These are phyloP conservation scores for Panicum miliaceum DNA, from an alignment of 176 grass and related monocot genomes.

Conservation along the genomic window DNA sequence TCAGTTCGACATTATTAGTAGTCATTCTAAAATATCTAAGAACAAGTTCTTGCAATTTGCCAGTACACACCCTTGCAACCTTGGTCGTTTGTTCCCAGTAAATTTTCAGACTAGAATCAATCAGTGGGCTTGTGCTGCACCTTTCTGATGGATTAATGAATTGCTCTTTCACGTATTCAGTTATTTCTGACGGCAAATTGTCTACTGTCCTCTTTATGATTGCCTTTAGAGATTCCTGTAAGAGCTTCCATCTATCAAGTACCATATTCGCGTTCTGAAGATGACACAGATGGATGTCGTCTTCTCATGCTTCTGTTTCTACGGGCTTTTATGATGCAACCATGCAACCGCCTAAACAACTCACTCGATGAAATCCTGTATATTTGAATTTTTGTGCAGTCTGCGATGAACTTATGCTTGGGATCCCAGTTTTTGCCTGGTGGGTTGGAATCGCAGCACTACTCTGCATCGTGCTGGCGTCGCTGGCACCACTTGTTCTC, in stretches of 20 bases:
- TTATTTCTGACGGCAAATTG: not conserved
- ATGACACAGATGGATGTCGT: not conserved
- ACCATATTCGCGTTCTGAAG: not conserved
- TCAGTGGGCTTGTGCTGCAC: not conserved
- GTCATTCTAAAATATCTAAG: not conserved
- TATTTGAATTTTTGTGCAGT: constrained; percentile 47
- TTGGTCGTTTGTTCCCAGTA: not conserved
- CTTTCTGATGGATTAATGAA: not conserved
- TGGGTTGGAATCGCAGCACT: constrained; percentile 68
- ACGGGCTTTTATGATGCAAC: not conserved
- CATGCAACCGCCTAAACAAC: not conserved
- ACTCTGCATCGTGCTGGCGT: constrained; percentile 64
- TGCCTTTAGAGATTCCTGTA: not conserved
- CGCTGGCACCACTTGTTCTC: constrained; percentile 50
- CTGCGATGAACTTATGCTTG: constrained; percentile 76
- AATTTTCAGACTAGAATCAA: constrained; percentile 23
- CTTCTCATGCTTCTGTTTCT: not conserved
- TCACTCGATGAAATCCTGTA: not conserved
- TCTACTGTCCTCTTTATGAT: not conserved
- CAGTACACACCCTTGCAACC: not conserved
- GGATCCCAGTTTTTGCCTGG: constrained; percentile 73
- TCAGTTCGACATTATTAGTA: not conserved
- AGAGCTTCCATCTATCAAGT: not conserved
- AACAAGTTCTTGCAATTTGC: not conserved
- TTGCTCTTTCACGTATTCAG: not conserved